A percentile compares a stretch with the other conserved stretches of the same genome.
Evolutionary conservation across 2,329 filamentous ascomycete species (phyloP).

Genomic region (Emmonsiellopsis sp.): DNA sequence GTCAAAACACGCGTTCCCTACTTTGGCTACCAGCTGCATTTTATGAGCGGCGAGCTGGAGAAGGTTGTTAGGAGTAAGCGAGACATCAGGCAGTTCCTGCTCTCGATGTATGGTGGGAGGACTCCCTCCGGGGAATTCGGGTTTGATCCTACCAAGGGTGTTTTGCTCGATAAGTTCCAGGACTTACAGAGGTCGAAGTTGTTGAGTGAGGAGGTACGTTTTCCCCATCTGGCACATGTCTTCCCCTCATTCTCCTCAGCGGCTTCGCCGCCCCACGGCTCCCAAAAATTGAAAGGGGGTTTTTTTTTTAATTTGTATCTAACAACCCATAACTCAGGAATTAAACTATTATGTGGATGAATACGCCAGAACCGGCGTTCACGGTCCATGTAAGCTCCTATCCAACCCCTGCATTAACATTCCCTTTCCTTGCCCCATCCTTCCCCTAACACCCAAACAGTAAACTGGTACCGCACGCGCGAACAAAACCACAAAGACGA

Average conservation of each 20-base stretch:
- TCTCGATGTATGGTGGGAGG: slow-evolving; percentile 59
- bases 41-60: slow-evolving; percentile 61
- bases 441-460: slow-evolving; percentile 19
- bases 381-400: slow-evolving; percentile 53
- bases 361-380: slow-evolving; percentile 63
- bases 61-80: slow-evolving; percentile 47
- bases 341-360: slow-evolving; percentile 67
- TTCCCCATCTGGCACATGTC: background rate
- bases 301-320: slow-evolving; percentile 6
- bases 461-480: slow-evolving; percentile 80
- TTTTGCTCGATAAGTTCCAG: slow-evolving; percentile 56
- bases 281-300: background rate
- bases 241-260: background rate
- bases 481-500: slow-evolving; percentile 73
- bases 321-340: slow-evolving; percentile 37
- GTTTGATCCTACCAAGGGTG: slow-evolving; percentile 54
- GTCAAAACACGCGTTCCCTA: slow-evolving; percentile 52
- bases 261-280: too few relatives aligned
- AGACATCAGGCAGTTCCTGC: slow-evolving; percentile 61
- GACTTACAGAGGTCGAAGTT: slow-evolving; percentile 49
- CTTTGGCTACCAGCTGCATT: slow-evolving; percentile 77
- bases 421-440: background rate
- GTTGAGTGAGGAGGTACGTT: slow-evolving; percentile 50
- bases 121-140: slow-evolving; percentile 46
- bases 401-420: background rate